Evolutionary conservation across 2,329 filamentous ascomycete species (phyloP), one percentile per base, ranked within the genome.

Genomic region (Moelleriella libera): DNA sequence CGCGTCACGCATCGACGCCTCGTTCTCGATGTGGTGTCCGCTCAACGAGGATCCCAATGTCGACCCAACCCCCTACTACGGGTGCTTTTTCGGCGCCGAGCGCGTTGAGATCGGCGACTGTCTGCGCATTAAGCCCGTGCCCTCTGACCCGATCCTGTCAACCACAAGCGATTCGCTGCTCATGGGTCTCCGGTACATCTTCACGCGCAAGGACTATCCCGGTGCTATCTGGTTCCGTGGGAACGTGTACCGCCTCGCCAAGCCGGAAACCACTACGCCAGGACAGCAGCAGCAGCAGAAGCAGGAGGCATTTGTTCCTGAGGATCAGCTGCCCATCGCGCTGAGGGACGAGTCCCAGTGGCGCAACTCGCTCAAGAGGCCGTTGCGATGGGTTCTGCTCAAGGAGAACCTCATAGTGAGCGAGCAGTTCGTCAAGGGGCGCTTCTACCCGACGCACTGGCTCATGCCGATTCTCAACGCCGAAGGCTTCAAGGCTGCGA

Each of bases 361-460:
- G 63, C 65, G 68, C 43, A 61, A 59, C 46, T 60, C 50, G 45
- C 60, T 58, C 43, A 56, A 47, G 28, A 53, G 57, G 48, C 65
- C 53, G 55, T 69, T 52, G 64, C 64, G 54, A 56, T 68, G 63
- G 56, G 56, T 58, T 3, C 56, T 74, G 41, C 62, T 69, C 30
- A 64, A 63, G 51, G 70, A 73, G 50, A 69, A 71, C 52, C 60
- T 63, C n/a, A 62, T 67, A 43, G 57, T 75, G 21, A 66, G 70
- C 51, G 74, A 77, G 54, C 56, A 58, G 11, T 64, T 65, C 28
- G 65, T 79, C 45, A 65, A 68, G 49, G 76, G 76, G 45, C 66
- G 76, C n/a, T 78, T 78, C 61, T 79, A 80, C 60, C 71, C 75
- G 12, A 72, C 72, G n/a, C 61, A 69, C 49, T 65, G 68, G 49